Conservation (phyloP, 192 early-diverging fungal genomes). For the Chytriomyces confervae region DNA sequence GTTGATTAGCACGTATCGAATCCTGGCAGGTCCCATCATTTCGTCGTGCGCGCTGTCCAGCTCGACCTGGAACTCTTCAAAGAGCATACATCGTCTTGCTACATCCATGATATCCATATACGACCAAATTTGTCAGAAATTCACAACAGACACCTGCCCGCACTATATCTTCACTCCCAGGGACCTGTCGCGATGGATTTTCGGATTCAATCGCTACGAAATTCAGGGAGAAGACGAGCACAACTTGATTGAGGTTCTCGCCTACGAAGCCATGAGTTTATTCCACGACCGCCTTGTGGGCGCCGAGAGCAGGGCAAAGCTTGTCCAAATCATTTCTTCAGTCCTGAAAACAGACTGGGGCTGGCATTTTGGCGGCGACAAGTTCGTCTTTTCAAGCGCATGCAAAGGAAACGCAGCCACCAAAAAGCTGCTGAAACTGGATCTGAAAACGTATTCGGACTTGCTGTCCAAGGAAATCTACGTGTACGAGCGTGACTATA, state of each 20-base stretch:
- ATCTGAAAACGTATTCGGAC: conserved; percentile 39
- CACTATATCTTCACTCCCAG: conserved; percentile 64
- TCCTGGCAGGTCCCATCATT: conserved; percentile 49
- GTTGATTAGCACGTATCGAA: conserved; percentile 52
- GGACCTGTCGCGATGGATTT: conserved; percentile 56
- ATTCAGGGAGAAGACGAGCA: conserved; percentile 43
- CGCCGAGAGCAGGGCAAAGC: conserved; percentile 45
- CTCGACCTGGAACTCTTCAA: conserved; percentile 49
- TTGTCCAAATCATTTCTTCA: conserved; percentile 40
- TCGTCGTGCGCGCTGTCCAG: conserved; percentile 38
- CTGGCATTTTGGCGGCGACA: conserved; percentile 23
- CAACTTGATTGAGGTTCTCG: conserved; percentile 51
- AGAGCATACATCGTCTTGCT: conserved; percentile 54
- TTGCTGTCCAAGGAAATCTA: conserved; percentile 40
- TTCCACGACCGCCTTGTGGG: conserved; percentile 59
- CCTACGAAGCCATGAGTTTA: conserved; percentile 55
- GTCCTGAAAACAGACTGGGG: conserved; percentile 58
- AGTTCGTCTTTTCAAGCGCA: conserved; percentile 35
- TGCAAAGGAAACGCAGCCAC: conserved; percentile 20
- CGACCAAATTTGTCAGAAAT: conserved; percentile 50
- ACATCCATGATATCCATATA: conserved; percentile 57
- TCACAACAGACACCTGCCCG: conserved; percentile 53
- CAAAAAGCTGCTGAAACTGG: conserved; percentile 34
- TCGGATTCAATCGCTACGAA: conserved; percentile 50
- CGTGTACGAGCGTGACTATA: conserved; percentile 52